Evolutionary conservation across 129 eudicot species (phyloP).

Genomic region (Chrysanthemum makinoi): DNA sequence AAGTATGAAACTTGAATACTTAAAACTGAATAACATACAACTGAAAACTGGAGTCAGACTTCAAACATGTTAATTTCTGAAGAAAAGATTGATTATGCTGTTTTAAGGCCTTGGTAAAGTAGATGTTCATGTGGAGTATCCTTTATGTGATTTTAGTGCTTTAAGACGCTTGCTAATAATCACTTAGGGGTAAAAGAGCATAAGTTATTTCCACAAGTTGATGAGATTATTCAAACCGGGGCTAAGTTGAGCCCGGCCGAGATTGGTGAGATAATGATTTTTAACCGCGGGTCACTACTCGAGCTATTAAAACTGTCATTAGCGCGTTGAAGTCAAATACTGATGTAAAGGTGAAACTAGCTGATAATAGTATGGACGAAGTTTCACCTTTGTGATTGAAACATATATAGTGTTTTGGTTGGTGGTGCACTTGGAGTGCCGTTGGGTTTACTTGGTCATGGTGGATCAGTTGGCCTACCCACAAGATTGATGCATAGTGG

Average conservation of each 20-base stretch:
- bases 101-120: constrained; percentile 78
- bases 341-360: constrained; percentile 5
- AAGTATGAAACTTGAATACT: too few species aligned
- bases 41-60: too few species aligned
- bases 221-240: constrained; percentile 59
- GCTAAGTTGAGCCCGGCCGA: constrained; percentile 82
- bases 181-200: constrained; percentile 86
- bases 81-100: constrained; percentile 54
- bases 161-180: constrained; percentile 65
- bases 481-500: constrained; percentile 37
- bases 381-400: constrained; percentile 13
- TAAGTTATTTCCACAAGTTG: constrained; percentile 86
- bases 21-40: too few species aligned
- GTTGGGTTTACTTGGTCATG: constrained; percentile 28
- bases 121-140: constrained; percentile 75
- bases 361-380: neutral
- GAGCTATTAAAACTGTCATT: constrained; percentile 70
- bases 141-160: constrained; percentile 76
- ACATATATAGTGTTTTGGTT: constrained; percentile 37
- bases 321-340: constrained; percentile 44
- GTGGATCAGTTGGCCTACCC: constrained; percentile 19
- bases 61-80: constrained; percentile 11
- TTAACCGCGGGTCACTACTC: constrained; percentile 60
- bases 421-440: constrained; percentile 39
- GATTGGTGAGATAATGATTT: constrained; percentile 81